Base-by-base conservation (phyloP, 75 land plant genomes). In the Pinus taeda region DNA sequence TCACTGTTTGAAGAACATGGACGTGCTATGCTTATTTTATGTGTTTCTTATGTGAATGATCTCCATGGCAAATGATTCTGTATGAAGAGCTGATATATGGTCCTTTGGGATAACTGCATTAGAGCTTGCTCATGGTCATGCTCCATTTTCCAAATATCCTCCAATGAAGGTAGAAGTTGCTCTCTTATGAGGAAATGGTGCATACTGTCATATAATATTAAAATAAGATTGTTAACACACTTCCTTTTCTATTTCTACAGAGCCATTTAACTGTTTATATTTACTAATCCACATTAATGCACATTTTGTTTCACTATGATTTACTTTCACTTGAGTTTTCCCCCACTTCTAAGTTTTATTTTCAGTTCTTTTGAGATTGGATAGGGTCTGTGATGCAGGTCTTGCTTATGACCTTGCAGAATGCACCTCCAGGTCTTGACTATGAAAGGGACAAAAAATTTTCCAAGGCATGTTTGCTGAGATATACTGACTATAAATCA, bases 91-190 rank as follows among this genome's bases (percentile, higher is more conserved):
- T 70, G 99, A 97, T 79, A 95, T 97, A 36, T 97, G 99, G 99
- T 95, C 98, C 22, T 95, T 97, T 84, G 99, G 98, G 22, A 97
- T 97, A 71, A 97, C 99, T 71, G 99, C 98, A 11, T 79, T 97
- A 73, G 99, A 97, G 80, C 93, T 97, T 70, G 99, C 99, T 17
- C 99, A 97, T 81, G 99, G 99, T 66, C 99, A 97, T 90, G 99
- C 99, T 74, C 99, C 99, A 60, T 97, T 97, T 81, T 95, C 98
- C 24, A 97, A 95, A 79, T 97, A 89, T 82, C 99, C 99, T 76
- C 99, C 99, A 11, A 97, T 97, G 95, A 97, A 97, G 93, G 99
- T 97, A 59, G 36, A 42, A 69, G 15, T 2, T 69, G n/a, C 21
- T 45, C 9, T 69, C 72, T 42, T 69, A 4, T 45, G 9, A n/a